Percentiles rank a stretch among this genome's conserved stretches.
These are phyloP conservation scores for Setaria viridis DNA, from an alignment of 202 grass and related monocot genomes.

Conservation along the genomic window DNA sequence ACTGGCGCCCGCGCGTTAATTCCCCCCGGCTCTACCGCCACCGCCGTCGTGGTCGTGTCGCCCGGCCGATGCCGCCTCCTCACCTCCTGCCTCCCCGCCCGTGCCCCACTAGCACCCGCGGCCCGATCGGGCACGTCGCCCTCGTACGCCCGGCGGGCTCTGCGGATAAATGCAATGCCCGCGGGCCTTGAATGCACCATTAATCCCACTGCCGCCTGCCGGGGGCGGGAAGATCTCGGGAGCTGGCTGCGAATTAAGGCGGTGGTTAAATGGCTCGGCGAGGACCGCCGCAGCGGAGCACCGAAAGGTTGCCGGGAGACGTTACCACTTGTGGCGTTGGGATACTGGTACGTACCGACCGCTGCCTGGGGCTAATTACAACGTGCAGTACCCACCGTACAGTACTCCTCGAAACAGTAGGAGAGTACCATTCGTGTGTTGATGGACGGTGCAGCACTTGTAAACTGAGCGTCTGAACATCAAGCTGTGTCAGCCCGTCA, in stretches of 20 bases:
- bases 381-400: too few species aligned
- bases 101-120: background rate
- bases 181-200: constrained; percentile 8
- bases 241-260: background rate
- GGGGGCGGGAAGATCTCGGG: background rate
- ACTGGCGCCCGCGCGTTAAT: too few species aligned
- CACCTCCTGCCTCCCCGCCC: too few species aligned
- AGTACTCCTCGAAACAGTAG: background rate
- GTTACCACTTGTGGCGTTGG: background rate
- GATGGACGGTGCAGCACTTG: background rate
- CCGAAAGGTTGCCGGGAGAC: background rate
- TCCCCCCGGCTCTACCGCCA: background rate
- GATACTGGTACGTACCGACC: background rate
- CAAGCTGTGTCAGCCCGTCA: background rate
- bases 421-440: background rate
- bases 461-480: background rate
- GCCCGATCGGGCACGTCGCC: background rate
- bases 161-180: background rate
- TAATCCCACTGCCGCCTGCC: constrained; percentile 24
- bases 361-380: background rate
- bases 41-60: background rate
- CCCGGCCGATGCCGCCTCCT: background rate
- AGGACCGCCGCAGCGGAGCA: background rate
- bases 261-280: background rate
- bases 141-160: background rate